Conservation (phyloP, 2,329 filamentous ascomycete species). For the Clonostachys rosea region DNA sequence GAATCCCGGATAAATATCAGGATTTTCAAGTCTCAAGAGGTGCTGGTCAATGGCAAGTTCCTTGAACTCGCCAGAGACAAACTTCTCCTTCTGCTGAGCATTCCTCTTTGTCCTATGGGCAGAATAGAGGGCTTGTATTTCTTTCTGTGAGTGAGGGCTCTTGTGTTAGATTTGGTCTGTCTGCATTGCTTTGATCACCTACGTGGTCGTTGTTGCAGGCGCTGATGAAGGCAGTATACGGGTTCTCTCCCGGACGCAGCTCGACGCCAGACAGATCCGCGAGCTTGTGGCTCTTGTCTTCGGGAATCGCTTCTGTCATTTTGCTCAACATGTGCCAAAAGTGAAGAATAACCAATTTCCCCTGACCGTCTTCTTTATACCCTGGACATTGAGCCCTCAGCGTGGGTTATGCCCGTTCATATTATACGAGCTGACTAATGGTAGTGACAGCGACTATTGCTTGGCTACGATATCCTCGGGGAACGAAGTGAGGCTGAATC, state of each 20-base stretch:
- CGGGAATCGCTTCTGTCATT: no score
- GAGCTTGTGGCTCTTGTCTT: slow-evolving; percentile 28
- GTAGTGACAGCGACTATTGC: no score
- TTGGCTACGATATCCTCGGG: no score
- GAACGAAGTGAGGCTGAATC: background rate
- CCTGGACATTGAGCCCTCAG: no score
- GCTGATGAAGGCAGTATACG: slow-evolving; percentile 69
- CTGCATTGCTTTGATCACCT: slow-evolving; percentile 16
- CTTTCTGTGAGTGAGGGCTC: slow-evolving; percentile 33
- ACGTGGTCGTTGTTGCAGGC: slow-evolving; percentile 65
- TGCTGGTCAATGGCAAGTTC: slow-evolving; percentile 74
- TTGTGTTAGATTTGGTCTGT: background rate
- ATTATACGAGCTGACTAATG: no score
- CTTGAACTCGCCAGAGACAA: slow-evolving; percentile 63
- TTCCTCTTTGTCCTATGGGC: slow-evolving; percentile 74
- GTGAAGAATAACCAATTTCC: no score
- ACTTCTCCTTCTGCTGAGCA: slow-evolving; percentile 66
- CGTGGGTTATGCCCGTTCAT: no score
- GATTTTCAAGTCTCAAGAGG: slow-evolving; percentile 64
- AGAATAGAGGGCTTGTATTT: slow-evolving; percentile 69
- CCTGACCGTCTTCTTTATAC: no score
- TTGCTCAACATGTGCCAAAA: no score
- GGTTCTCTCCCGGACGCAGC: slow-evolving; percentile 57
- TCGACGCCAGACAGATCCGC: slow-evolving; percentile 49
- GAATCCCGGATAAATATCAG: slow-evolving; percentile 61